Evolutionary conservation across 352 stramenopile genomes (phyloP).

Genomic region (Blastocystis sp.): DNA sequence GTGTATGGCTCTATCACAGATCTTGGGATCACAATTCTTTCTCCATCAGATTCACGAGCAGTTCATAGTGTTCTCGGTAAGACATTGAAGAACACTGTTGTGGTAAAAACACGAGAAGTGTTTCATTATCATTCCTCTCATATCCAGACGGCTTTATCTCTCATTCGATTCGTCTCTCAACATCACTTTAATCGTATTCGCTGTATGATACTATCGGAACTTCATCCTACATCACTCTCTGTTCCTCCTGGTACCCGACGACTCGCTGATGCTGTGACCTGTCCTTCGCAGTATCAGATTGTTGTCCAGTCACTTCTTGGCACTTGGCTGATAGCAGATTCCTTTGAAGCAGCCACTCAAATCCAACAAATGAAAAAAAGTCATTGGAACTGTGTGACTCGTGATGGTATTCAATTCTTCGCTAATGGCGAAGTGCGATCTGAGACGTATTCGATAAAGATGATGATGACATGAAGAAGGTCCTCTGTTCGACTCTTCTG

Average conservation of each 20-base stretch:
- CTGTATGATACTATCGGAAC: conserved; percentile 46
- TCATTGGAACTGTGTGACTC: conserved; percentile 26
- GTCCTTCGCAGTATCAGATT: background rate
- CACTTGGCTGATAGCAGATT: conserved; percentile 22
- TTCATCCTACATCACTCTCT: background rate
- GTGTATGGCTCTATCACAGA: background rate
- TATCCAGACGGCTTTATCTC: background rate
- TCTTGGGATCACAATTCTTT: background rate
- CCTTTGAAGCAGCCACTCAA: background rate
- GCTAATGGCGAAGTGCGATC: conserved; percentile 33
- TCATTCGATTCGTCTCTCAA: background rate
- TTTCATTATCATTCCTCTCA: background rate
- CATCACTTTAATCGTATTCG: background rate
- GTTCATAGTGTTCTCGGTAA: background rate
- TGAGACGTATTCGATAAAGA: no score
- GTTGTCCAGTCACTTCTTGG: background rate
- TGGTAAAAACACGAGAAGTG: conserved; percentile 5
- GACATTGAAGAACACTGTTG: background rate
- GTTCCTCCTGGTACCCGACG: background rate
- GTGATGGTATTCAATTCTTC: conserved; percentile 29
- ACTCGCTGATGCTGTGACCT: background rate
- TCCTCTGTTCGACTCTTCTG: background rate
- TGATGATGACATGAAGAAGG: background rate
- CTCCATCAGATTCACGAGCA: background rate
- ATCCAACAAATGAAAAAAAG: background rate